Evolutionary conservation across 2,329 filamentous ascomycete genomes (phyloP), one percentile per base, ranked within the genome.

Genomic region (Fusarium torulosum): DNA sequence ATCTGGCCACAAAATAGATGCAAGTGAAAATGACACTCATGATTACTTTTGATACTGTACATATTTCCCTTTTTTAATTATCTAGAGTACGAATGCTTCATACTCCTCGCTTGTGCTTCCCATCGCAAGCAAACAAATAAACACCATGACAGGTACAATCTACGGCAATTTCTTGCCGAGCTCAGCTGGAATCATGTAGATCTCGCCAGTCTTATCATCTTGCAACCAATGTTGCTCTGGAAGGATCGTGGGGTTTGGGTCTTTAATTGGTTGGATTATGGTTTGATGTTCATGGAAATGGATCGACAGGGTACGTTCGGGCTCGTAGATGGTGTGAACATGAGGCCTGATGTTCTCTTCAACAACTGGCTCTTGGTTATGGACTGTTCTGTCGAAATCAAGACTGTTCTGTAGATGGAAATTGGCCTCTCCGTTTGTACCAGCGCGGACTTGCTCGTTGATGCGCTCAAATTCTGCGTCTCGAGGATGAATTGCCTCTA

Each of bases 141-240:
- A 19, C 17, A 17, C 43, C 23, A 31, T n/a, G 13, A 11, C 6
- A 29, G 11, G 11, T 27, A 17, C 37, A 53, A 4, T 54, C 23
- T 52, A 67, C 63, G 44, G 62, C 35, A 70, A n/a, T 8, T 59
- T 46, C 42, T 43, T 56, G 17, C 69, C 69, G 23, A 72, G 13
- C 19, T 63, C 69, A 23, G 63, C 58, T 10, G 67, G 67, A 8
- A 76, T 72, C 40, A 67, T 72, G 46, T 74, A 74, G n/a, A 72
- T 60, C 51, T 75, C 70, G 17, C 73, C 74, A 21, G 71, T 75
- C 35, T 70, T 61, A 4, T 61, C 47, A 13, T 72, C 59, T 20
- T 66, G 56, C 13, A 71, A 52, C 65, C 70, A 72, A 31, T 72
- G 70, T 33, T 68, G 57, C 17, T 59, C 60, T 20, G 70, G 70